Base-by-base conservation (phyloP, 805 yeast genomes). In the Kuraishia floccosa region DNA sequence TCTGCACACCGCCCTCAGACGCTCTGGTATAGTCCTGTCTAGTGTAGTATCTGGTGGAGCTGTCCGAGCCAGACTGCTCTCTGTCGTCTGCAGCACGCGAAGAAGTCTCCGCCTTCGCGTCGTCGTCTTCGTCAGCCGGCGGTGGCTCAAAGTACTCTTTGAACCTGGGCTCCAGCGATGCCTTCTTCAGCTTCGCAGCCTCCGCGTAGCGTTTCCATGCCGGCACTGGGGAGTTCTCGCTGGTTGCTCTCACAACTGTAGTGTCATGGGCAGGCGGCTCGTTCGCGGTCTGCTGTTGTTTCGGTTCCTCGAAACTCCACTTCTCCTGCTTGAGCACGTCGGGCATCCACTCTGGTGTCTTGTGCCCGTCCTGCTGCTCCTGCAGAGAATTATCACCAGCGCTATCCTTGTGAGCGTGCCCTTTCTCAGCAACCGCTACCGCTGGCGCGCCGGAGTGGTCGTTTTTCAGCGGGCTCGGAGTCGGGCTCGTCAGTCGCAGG, bases 181-280 rank as follows among this genome's bases (percentile, higher is more conserved):
- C n/a, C n/a, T n/a, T n/a, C 18, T 16, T 30, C 9, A 7, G 20
- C 6, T 14, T 18, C 11, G 27, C 31, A 13, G 18, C 31, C 8
- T 28, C 25, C 10, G 31, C 31, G n/a, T 23, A 30, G 3, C 26
- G 12, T 16, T 30, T 30, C 31, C 31, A 30, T 6, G 26, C 26
- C 11, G 31, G 31, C 5, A 23, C 15, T 5, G 30, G 9, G 5
- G 12, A 11, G 14, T n/a, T 15, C 11, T 27, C 30, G 7, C 10
- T 19, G 7, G 28, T 17, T 6, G 28, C 14, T 23, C 15, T 5
- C n/a, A 27, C 22, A 17, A 27, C 30, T 6, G 30, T 27, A 11
- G 15, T 23, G 5, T 14, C 18, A 9, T 17, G 10, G 9, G 10
- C 9, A 7, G 22, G 22, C 7, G 7, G 7, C 22, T 7, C 22